A percentile compares a stretch with the other conserved stretches of the same genome.
Evolutionary conservation across 2,329 filamentous ascomycete genomes (phyloP).

Genomic region (Colletotrichum sp.): DNA sequence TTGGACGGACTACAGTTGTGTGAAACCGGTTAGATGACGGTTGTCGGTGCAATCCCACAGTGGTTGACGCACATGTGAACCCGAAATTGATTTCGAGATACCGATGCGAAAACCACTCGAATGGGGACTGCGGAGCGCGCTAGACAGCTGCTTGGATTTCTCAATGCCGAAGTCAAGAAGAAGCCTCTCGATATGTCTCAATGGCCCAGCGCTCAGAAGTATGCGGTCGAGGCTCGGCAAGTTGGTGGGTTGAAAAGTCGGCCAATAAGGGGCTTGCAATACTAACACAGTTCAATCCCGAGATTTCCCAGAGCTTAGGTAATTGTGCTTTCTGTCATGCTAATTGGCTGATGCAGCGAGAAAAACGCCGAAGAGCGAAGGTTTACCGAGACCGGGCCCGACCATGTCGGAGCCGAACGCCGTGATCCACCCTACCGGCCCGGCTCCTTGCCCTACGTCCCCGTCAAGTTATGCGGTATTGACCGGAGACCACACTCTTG

Average conservation of each 20-base stretch:
- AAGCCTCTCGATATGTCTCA: background rate
- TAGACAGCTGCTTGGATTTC: accelerated
- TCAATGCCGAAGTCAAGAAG: background rate
- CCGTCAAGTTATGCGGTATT: background rate
- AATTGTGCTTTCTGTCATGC: background rate
- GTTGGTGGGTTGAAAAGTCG: background rate
- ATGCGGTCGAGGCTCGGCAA: background rate
- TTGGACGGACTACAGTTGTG: background rate
- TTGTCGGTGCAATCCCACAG: background rate
- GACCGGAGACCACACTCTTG: background rate
- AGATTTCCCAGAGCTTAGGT: background rate
- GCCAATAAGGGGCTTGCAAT: background rate
- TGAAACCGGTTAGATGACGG: accelerated
- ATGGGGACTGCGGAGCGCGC: background rate
- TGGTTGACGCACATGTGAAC: background rate
- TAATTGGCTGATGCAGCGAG: background rate
- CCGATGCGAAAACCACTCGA: background rate
- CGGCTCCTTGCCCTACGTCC: background rate
- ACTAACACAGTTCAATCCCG: background rate
- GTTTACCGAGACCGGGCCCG: background rate
- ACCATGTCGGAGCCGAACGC: background rate
- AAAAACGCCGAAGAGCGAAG: background rate
- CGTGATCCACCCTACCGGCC: background rate
- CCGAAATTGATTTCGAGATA: background rate
- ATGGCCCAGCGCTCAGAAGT: background rate